These are phyloP conservation scores for Hypoxylon sp. DNA, from an alignment of 2,329 filamentous ascomycete genomes.

Conservation along the genomic window DNA sequence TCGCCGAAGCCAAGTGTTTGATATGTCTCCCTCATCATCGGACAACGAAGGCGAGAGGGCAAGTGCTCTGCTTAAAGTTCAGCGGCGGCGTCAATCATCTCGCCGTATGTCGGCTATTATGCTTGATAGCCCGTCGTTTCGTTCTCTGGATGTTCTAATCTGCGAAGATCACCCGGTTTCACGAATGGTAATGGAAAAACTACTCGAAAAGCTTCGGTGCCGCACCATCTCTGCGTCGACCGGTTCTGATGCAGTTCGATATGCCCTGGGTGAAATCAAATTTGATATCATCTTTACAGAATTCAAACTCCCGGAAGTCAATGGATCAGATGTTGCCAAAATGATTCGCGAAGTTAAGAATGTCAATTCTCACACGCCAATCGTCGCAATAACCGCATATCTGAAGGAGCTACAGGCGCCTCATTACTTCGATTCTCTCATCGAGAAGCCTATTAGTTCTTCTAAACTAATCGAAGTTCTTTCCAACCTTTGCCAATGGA, in stretches of 20 bases:
- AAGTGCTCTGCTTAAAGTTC: conserved; percentile 90
- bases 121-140: conserved; percentile 86
- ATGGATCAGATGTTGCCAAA: conserved; percentile 92
- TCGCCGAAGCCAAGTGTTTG: conserved; percentile 92
- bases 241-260: conserved; percentile 91
- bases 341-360: conserved; percentile 99
- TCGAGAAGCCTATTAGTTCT: conserved; percentile 96
- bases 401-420: conserved; percentile 96
- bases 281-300: conserved; percentile 99
- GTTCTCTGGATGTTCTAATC: conserved; percentile 92
- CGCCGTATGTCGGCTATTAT: conserved; percentile 92
- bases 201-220: conserved; percentile 94
- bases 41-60: conserved; percentile 96
- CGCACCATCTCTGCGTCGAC: conserved; percentile 93
- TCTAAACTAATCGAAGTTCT: conserved; percentile 92
- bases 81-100: conserved; percentile 95
- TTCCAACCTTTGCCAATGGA: conserved; percentile 92
- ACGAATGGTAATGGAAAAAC: conserved; percentile 97
- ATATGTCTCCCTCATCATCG: conserved; percentile 96
- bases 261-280: conserved; percentile 96
- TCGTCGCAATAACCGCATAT: conserved; percentile 97
- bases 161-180: conserved; percentile 99
- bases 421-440: conserved; percentile 94
- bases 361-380: conserved; percentile 92
- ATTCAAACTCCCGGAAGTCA: conserved; percentile 94